Percentiles rank a stretch among this genome's conserved stretches.
Evolutionary conservation across 2,329 filamentous ascomycete genomes (phyloP).

Genomic region (Alternaria arbusti): DNA sequence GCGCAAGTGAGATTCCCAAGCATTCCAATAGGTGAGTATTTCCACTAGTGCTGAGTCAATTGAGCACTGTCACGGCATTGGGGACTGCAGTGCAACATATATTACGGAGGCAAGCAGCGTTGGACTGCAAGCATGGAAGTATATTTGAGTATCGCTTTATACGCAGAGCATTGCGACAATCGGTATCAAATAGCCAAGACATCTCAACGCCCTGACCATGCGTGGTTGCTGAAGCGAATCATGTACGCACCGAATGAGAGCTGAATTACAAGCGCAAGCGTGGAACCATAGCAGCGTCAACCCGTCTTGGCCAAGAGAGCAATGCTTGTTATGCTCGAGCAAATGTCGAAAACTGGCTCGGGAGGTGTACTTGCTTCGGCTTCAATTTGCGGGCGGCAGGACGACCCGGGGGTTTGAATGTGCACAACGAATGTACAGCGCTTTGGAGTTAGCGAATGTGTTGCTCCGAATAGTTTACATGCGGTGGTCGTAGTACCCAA

Average conservation of each 20-base stretch:
- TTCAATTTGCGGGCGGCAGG: neutral
- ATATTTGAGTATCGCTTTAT: neutral
- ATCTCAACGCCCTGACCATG: neutral
- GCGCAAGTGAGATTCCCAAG: neutral
- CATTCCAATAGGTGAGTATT: neutral
- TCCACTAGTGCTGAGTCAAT: constrained; percentile 1
- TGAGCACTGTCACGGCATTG: neutral
- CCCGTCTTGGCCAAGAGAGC: neutral
- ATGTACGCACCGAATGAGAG: neutral
- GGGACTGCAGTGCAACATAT: neutral
- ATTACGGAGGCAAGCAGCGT: neutral
- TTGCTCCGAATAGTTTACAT: neutral
- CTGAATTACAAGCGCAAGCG: neutral
- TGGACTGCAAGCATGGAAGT: neutral
- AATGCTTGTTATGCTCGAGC: neutral
- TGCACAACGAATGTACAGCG: neutral
- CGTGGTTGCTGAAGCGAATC: neutral
- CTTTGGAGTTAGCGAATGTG: neutral
- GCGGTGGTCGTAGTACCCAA: neutral
- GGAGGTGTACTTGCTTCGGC: neutral
- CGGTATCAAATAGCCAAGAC: neutral
- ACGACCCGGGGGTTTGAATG: neutral
- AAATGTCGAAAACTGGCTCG: neutral
- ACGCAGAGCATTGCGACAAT: neutral
- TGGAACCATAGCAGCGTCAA: neutral